A percentile compares a stretch with the other conserved stretches of the same genome.
These are phyloP conservation scores for Grosmannia clavigera DNA, from an alignment of 2,329 filamentous ascomycete genomes.

Conservation along the genomic window DNA sequence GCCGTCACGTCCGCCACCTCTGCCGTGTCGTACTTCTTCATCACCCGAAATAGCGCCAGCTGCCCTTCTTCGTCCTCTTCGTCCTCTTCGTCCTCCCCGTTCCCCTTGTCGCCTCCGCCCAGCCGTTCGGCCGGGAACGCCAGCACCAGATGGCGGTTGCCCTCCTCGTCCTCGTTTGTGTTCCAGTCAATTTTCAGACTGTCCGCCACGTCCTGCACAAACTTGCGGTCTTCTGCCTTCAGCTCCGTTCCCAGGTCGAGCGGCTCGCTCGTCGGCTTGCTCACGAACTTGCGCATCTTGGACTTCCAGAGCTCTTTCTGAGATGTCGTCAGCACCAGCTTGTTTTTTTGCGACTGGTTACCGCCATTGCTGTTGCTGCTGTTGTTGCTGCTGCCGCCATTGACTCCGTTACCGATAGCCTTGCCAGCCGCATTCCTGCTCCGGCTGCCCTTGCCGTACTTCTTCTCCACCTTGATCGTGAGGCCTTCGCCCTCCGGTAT, in stretches of 20 bases:
- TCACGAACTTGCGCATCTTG: conserved; percentile 71
- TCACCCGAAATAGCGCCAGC: conserved; percentile 70
- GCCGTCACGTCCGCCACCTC: conserved; percentile 67
- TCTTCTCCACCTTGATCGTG: conserved; percentile 10
- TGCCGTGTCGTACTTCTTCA: conserved; percentile 85
- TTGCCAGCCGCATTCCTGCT: not conserved
- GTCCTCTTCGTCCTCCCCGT: conserved; percentile 35
- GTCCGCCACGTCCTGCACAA: conserved; percentile 75
- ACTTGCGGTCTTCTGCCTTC: conserved; percentile 79
- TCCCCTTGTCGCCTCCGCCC: not conserved
- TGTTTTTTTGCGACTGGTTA: conserved; percentile 32
- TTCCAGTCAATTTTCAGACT: conserved; percentile 44
- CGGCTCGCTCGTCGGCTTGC: conserved; percentile 48
- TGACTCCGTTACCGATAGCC: conserved; percentile 23
- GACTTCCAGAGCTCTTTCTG: conserved; percentile 76
- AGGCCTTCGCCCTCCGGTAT: conserved; percentile 47
- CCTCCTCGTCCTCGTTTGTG: conserved; percentile 44
- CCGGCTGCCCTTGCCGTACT: conserved; percentile 1
- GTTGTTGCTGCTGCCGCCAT: not conserved
- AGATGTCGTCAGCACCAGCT: conserved; percentile 60
- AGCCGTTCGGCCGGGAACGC: conserved; percentile 31
- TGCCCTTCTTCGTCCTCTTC: conserved; percentile 64
- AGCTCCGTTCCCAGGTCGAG: conserved; percentile 64
- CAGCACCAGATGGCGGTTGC: conserved; percentile 38
- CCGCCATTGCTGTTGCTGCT: not conserved